A percentile compares a stretch with the other conserved stretches of the same genome.
phyloP scores from a whole-genome alignment of 108 stramenopile genomes.

The Skeletonema tropicum region DNA sequence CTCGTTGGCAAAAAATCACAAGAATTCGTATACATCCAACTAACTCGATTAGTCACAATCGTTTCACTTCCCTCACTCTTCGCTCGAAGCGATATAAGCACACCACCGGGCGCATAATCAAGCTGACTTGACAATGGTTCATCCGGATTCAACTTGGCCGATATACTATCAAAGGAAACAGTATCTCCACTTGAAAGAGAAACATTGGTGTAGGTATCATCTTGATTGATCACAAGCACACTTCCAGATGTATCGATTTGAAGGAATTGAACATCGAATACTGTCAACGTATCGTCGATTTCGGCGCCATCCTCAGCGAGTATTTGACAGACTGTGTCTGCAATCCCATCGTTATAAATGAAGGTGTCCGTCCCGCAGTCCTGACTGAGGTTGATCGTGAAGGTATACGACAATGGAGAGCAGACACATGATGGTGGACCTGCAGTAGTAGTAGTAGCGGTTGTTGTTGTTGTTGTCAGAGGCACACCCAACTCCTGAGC shows the following conservation, averaged over 20 bases:
- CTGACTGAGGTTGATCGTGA: slow-evolving; percentile 10
- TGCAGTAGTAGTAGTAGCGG: not conserved
- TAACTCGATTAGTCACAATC: slow-evolving; percentile 15
- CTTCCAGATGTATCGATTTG: slow-evolving; percentile 39
- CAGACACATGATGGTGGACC: slow-evolving; percentile 23
- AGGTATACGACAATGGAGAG: slow-evolving; percentile 20
- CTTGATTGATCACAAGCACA: slow-evolving; percentile 39
- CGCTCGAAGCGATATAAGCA: slow-evolving; percentile 17
- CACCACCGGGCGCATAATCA: slow-evolving; percentile 27
- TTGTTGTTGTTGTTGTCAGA: not conserved
- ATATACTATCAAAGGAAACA: slow-evolving; percentile 19
- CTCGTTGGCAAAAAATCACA: slow-evolving; percentile 29
- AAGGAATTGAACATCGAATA: slow-evolving; percentile 14
- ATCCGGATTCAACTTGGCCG: slow-evolving; percentile 19
- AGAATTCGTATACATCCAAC: slow-evolving; percentile 34
- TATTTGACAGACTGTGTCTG: slow-evolving; percentile 12
- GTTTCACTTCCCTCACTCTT: slow-evolving; percentile 6
- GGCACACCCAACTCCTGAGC: not conserved
- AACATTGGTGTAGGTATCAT: slow-evolving; percentile 21
- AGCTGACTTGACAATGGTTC: slow-evolving; percentile 20
- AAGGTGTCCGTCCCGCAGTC: slow-evolving; percentile 17
- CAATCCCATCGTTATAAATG: slow-evolving; percentile 19
- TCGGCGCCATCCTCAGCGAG: not conserved
- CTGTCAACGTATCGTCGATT: not conserved
- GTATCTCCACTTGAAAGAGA: slow-evolving; percentile 24